Conservation (phyloP, 139 green algal genomes). For the Closterium sp. region DNA sequence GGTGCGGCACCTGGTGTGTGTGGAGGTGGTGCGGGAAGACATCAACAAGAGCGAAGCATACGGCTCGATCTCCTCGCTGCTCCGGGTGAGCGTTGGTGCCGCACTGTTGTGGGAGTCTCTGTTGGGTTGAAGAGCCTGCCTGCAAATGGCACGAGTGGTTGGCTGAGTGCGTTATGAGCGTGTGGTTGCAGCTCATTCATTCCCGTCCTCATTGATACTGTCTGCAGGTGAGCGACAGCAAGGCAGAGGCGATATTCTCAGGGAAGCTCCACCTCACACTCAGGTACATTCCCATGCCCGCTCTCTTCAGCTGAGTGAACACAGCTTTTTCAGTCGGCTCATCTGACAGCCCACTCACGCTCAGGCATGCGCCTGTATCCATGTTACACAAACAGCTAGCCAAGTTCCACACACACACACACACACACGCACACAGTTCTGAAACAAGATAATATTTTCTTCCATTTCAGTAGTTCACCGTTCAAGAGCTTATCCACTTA, state of each 20-base stretch:
- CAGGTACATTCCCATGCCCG: neutral
- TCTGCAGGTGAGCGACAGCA: constrained; percentile 17
- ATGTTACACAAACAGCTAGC: no score
- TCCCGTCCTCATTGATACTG: neutral
- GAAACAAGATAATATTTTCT: no score
- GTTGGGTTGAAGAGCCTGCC: neutral
- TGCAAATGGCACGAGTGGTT: no score
- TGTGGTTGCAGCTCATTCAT: neutral
- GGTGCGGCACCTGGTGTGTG: constrained; percentile 42
- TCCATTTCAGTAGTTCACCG: no score
- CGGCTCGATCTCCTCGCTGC: constrained; percentile 29
- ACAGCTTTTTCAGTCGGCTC: neutral
- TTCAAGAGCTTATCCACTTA: no score
- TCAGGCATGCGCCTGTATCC: neutral
- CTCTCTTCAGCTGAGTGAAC: neutral
- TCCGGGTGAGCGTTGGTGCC: constrained; percentile 24
- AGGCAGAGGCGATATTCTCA: neutral
- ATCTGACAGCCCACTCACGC: neutral
- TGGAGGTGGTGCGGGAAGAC: constrained; percentile 50
- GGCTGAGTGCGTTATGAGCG: neutral
- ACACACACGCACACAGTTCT: no score
- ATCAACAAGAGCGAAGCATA: constrained; percentile 41
- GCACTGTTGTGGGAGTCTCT: no score
- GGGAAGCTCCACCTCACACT: constrained; percentile 6
- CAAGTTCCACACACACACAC: no score